Evolutionary conservation across 176 grass and related monocot genomes (phyloP).

Genomic region (Tillandsia fasciculata): DNA sequence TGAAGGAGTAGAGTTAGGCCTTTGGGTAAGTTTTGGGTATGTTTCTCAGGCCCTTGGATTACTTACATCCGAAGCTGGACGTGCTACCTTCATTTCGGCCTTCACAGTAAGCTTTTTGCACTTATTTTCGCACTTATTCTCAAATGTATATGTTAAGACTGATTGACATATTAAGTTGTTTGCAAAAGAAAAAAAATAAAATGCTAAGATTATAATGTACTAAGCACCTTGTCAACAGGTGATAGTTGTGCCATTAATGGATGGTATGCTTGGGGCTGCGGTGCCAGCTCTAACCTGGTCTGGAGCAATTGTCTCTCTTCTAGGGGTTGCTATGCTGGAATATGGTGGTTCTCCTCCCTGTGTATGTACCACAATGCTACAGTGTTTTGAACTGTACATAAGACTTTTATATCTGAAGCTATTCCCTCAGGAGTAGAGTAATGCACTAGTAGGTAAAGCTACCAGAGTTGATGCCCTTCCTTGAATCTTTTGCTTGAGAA

Average conservation of each 20-base stretch:
- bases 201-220: conserved; percentile 3
- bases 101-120: conserved; percentile 71
- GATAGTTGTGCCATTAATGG: conserved; percentile 79
- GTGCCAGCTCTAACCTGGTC: conserved; percentile 68
- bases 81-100: conserved; percentile 75
- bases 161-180: not conserved
- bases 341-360: conserved; percentile 79
- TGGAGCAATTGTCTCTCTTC: conserved; percentile 49
- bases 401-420: too few relatives aligned
- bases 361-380: conserved; percentile 32
- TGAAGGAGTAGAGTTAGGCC: conserved; percentile 64
- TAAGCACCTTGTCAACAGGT: conserved; percentile 41
- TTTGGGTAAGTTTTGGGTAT: conserved; percentile 79
- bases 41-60: conserved; percentile 74
- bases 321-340: conserved; percentile 64
- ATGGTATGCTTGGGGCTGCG: conserved; percentile 60
- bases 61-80: conserved; percentile 73
- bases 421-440: too few relatives aligned
- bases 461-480: too few relatives aligned
- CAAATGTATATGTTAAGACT: not conserved
- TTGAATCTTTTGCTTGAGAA: too few relatives aligned
- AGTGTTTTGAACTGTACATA: too few relatives aligned
- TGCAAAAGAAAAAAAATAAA: not conserved
- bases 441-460: too few relatives aligned
- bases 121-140: not conserved